Conservation (phyloP, 805 yeast genomes). For the Alloascoidea africana region DNA sequence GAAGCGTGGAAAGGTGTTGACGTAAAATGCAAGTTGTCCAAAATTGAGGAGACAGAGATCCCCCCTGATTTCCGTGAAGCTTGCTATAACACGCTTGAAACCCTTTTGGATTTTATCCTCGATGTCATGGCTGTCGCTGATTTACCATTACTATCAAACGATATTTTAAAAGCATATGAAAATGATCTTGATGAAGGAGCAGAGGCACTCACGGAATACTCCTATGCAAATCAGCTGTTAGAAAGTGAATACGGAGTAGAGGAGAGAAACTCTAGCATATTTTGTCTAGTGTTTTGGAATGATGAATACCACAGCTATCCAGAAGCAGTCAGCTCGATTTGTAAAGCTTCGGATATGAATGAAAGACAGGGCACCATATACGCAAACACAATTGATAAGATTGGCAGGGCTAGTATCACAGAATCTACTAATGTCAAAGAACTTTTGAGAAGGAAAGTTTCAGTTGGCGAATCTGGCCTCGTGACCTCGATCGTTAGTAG, state of each 20-base stretch:
- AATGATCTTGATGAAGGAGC: slow-evolving; percentile 8
- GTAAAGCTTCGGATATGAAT: slow-evolving; percentile 17
- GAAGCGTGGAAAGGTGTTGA: slow-evolving; percentile 38
- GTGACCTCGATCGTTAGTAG: slow-evolving; percentile 50
- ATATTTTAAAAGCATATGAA: slow-evolving; percentile 7
- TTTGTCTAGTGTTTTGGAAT: slow-evolving; percentile 53
- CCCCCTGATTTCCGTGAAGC: background rate
- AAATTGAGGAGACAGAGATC: slow-evolving; percentile 4
- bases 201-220: slow-evolving; percentile 2
- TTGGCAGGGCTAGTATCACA: slow-evolving; percentile 35
- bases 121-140: slow-evolving; percentile 25
- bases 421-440: slow-evolving; percentile 15
- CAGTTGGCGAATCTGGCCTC: slow-evolving; percentile 36
- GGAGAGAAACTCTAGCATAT: slow-evolving; percentile 15
- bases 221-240: too few species aligned
- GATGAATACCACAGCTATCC: slow-evolving; percentile 57
- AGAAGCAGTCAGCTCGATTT: slow-evolving; percentile 35
- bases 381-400: slow-evolving; percentile 30
- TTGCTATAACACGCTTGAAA: slow-evolving; percentile 16
- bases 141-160: slow-evolving; percentile 22
- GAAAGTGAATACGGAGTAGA: too few species aligned
- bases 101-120: slow-evolving; percentile 25
- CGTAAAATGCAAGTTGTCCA: slow-evolving; percentile 32
- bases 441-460: slow-evolving; percentile 7
- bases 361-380: slow-evolving; percentile 17